These are phyloP conservation scores for Pilaira anomala DNA, from an alignment of 192 early-diverging fungal species.

Conservation along the genomic window DNA sequence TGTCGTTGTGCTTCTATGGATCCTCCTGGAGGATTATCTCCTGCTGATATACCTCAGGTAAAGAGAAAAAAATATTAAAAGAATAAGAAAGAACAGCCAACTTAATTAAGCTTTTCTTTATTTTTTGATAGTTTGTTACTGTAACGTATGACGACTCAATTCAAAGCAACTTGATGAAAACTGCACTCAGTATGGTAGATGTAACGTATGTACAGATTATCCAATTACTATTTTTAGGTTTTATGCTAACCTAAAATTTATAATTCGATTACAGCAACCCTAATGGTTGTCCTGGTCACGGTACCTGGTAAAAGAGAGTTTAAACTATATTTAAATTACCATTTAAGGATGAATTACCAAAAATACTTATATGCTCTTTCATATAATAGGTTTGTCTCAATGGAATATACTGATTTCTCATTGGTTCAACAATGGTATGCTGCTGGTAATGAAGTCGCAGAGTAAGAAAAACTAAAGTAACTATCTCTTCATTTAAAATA, in stretches of 20 bases:
- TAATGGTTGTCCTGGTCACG: slow-evolving; percentile 59
- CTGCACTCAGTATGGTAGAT: slow-evolving; percentile 29
- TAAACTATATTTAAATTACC: too few species aligned
- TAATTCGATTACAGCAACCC: slow-evolving; percentile 36
- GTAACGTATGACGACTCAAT: slow-evolving; percentile 66
- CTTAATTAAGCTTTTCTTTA: not conserved
- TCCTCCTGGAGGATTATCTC: slow-evolving; percentile 45
- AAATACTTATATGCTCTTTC: not conserved
- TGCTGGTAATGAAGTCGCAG: slow-evolving; percentile 57
- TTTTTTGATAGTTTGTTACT: slow-evolving; percentile 41
- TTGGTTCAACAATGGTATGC: slow-evolving; percentile 60
- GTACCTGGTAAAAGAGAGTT: slow-evolving; percentile 44
- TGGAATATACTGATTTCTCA: slow-evolving; percentile 57
- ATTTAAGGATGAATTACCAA: too few species aligned
- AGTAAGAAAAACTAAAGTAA: slow-evolving; percentile 26
- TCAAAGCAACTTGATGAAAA: slow-evolving; percentile 30
- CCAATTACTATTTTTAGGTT: not conserved
- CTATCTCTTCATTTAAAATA: not conserved
- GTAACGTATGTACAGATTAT: slow-evolving; percentile 25
- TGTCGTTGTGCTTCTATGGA: slow-evolving; percentile 48
- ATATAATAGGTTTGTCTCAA: slow-evolving; percentile 45
- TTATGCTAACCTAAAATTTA: not conserved
- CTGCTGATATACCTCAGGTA: slow-evolving; percentile 45
- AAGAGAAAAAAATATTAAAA: not conserved
- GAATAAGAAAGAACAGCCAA: not conserved